Evolutionary conservation across 441 rosid species (phyloP).

Genomic region (Eutrema salsugineum): DNA sequence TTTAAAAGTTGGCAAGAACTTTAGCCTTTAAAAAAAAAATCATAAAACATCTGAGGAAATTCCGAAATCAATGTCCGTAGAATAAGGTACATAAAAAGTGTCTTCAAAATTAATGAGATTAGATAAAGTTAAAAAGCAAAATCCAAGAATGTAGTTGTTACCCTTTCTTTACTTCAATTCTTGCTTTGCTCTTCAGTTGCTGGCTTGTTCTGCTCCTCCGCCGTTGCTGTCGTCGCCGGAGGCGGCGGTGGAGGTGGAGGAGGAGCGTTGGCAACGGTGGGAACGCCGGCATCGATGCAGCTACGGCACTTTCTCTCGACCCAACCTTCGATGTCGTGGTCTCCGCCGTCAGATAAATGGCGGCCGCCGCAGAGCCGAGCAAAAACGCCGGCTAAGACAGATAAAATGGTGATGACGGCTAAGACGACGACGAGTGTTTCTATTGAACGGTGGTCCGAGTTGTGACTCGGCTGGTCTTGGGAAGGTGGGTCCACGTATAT

Average conservation of each 20-base stretch:
- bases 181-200: conserved; percentile 33
- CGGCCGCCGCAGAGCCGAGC: conserved; percentile 81
- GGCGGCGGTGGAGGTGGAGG: conserved; percentile 38
- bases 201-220: conserved; percentile 38
- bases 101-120: conserved; percentile 9
- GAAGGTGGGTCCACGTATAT: conserved; percentile 33
- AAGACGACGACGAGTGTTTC: conserved; percentile 82
- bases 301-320: conserved; percentile 76
- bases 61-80: conserved; percentile 28
- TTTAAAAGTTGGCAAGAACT: conserved; percentile 12
- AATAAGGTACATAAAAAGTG: conserved; percentile 17
- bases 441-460: conserved; percentile 53
- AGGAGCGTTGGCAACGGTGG: conserved; percentile 35
- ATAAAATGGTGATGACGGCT: conserved; percentile 71
- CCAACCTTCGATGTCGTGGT: conserved; percentile 92
- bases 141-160: neutral
- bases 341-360: conserved; percentile 68
- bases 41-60: conserved; percentile 9
- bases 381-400: conserved; percentile 69
- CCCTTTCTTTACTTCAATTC: conserved; percentile 12
- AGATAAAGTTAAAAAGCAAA: conserved; percentile 16
- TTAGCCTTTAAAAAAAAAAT: neutral
- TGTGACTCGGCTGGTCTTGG: conserved; percentile 39
- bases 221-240: conserved; percentile 29
- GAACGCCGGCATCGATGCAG: conserved; percentile 82